These are phyloP conservation scores for Neoboletus subvelutipes DNA, from an alignment of 768 basidiomycete species.

Conservation along the genomic window DNA sequence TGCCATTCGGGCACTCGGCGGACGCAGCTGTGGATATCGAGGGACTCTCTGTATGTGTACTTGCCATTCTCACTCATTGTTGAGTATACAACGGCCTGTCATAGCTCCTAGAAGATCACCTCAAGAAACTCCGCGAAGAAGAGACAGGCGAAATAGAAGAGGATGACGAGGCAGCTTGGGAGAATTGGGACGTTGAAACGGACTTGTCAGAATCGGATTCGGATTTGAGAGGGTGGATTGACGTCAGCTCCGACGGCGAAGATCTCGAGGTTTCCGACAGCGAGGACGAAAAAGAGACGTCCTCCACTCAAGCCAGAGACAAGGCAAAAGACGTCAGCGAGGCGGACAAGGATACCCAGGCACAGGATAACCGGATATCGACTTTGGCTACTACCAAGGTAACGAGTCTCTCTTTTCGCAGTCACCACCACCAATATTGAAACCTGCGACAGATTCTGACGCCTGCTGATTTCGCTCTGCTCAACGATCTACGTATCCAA, in stretches of 20 bases:
- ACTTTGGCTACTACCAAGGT: conserved; percentile 83
- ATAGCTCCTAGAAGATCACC: conserved; percentile 86
- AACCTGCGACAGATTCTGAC: conserved; percentile 74
- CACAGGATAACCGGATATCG: conserved; percentile 46
- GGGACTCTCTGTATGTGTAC: conserved; percentile 69
- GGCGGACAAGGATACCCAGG: conserved; percentile 19
- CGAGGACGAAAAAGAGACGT: conserved; percentile 60
- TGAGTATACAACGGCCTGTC: neutral
- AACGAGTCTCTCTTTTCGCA: neutral
- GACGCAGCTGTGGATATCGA: conserved; percentile 84
- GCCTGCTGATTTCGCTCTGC: conserved; percentile 90
- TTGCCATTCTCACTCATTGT: neutral
- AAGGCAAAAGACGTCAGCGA: neutral
- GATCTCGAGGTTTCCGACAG: conserved; percentile 80
- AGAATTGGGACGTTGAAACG: conserved; percentile 86
- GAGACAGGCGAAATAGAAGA: conserved; percentile 54
- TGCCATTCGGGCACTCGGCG: conserved; percentile 80
- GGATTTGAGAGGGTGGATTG: conserved; percentile 78
- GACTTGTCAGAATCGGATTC: conserved; percentile 60
- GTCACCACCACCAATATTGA: neutral
- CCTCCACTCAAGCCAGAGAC: conserved; percentile 8
- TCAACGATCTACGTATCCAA: conserved; percentile 84
- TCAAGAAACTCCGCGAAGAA: conserved; percentile 69
- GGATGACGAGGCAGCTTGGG: conserved; percentile 73
- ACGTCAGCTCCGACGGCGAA: conserved; percentile 69